Base-by-base conservation (phyloP, 192 early-diverging fungal genomes). In the Coemansia sp. region DNA sequence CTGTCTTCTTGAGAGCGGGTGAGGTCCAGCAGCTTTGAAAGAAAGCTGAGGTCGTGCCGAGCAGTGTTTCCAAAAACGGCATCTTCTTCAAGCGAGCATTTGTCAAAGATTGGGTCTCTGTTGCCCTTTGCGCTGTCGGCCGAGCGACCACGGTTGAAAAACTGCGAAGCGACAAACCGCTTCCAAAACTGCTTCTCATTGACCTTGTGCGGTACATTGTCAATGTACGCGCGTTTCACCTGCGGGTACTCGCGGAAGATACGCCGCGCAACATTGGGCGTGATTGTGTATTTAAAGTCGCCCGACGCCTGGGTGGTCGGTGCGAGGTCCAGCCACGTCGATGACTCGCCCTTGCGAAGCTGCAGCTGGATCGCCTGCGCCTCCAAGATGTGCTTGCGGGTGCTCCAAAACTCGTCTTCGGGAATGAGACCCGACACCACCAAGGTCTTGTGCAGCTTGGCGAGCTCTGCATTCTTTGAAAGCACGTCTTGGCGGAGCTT, bases 331-430 rank as follows among this genome's bases (percentile, higher is more conserved):
- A 90, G 76, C 73, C 86, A 83, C 5, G 81, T 72, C 3, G 87
- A 89, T 1, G 88, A 83, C 38, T 80, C 79, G 22, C 95, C 95
- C 58, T 87, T 90, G 44, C 91, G 86, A 32, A 89, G 89, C 26
- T 79, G 80, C 53, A 73, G 71, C 50, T 79, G 79, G 19, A 81
- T 83, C 1, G 78, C 77, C 51, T 93, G 83, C 51, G 88, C 88
- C 51, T 80, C 75, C 34, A 93, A 71, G 26, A 90, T 58, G 46
- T 90, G 68, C 64, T 72, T 68, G n/a, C 88, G 74, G 35, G 80
- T 84, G 43, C 85, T 82, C 95, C 95, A 98, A 50, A 98, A 98
- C 46, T 98, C 95, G 47, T 94, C 89, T 60, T 98, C 95, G 5
- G 77, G 66, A 3, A 97, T 74, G n/a, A 83, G 72, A 19, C 84